Base-by-base conservation (phyloP, 164 flowering plant species). In the Magnolia sinica region DNA sequence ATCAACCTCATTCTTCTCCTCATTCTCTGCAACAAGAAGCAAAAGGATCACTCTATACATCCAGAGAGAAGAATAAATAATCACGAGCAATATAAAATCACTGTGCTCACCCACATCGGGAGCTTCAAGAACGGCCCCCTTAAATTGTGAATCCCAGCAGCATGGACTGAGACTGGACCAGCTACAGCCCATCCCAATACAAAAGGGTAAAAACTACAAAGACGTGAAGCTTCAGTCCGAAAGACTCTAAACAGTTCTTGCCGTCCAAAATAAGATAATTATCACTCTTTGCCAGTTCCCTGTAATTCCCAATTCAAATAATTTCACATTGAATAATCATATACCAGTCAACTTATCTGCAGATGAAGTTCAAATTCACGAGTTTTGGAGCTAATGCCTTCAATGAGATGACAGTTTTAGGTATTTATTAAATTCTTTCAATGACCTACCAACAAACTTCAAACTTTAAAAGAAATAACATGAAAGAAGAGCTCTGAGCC, bases 161-260 rank as follows among this genome's bases (percentile, higher is more conserved):
- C 94, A 90, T 0, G 68, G 74, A 1, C 77, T 22, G 76, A 88
- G 68, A 73, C 83, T 90, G 5, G 96, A 91, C 79, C 84, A 86
- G 65, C 74, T 73, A 78, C 96, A 88, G 61, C 96, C 96, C 96
- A 91, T 91, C 72, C 68, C 76, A n/a, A 1, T 51, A 29, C 63
- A 11, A 55, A n/a, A 22, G 58, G 8, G 67, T 24, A 7, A 50
- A 59, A 76, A 20, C 27, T 20, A 16, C 29, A 52, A 55, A 19
- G 14, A 19, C 45, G 8, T 50, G 55, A 11, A 76, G 55, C 63
- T 29, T 20, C 29, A 8, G 22, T 10, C 55, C 13, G n/a, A 7
- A 37, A n/a, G 19, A 68, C n/a, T 68, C 49, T 68, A 14, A 16
- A 68, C 27, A 23, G 37, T 29, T 68, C 70, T 4, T 16, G 27